A percentile compares a stretch with the other conserved stretches of the same genome.
phyloP scores from a whole-genome alignment of 805 yeast species.

The Debaryomyces prosopidis region DNA sequence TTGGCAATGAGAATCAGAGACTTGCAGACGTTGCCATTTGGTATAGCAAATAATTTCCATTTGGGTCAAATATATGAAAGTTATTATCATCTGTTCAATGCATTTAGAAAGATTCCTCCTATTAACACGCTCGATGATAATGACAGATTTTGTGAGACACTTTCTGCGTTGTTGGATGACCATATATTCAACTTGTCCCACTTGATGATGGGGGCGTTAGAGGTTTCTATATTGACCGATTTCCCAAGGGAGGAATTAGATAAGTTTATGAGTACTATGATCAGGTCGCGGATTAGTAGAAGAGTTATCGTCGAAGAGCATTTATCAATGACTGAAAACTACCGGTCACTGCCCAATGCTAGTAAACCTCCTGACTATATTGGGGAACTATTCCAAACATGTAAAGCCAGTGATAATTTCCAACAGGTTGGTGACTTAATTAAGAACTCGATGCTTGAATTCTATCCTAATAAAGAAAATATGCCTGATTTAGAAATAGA shows the following conservation, averaged over 20 bases:
- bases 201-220: slow-evolving; percentile 90
- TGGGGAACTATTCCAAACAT: slow-evolving; percentile 80
- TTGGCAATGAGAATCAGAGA: slow-evolving; percentile 78
- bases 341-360: slow-evolving; percentile 47
- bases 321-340: slow-evolving; percentile 70
- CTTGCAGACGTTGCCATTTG: slow-evolving; percentile 79
- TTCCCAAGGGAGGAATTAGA: slow-evolving; percentile 69
- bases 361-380: slow-evolving; percentile 54
- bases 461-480: slow-evolving; percentile 50
- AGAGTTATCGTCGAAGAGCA: slow-evolving; percentile 92
- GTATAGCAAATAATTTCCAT: slow-evolving; percentile 82
- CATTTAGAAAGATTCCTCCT: slow-evolving; percentile 70
- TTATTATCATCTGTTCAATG: slow-evolving; percentile 84
- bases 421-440: slow-evolving; percentile 51
- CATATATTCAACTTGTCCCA: slow-evolving; percentile 85
- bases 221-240: slow-evolving; percentile 59
- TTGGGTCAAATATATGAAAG: slow-evolving; percentile 85
- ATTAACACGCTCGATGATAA: slow-evolving; percentile 76
- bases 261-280: slow-evolving; percentile 68
- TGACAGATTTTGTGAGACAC: slow-evolving; percentile 63
- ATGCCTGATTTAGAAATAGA: slow-evolving; percentile 79
- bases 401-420: slow-evolving; percentile 72
- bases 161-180: slow-evolving; percentile 68
- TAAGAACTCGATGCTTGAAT: slow-evolving; percentile 50
- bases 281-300: slow-evolving; percentile 85